phyloP scores from a whole-genome alignment of 2,329 filamentous ascomycete genomes.

The Amylocarpus encephaloides region DNA sequence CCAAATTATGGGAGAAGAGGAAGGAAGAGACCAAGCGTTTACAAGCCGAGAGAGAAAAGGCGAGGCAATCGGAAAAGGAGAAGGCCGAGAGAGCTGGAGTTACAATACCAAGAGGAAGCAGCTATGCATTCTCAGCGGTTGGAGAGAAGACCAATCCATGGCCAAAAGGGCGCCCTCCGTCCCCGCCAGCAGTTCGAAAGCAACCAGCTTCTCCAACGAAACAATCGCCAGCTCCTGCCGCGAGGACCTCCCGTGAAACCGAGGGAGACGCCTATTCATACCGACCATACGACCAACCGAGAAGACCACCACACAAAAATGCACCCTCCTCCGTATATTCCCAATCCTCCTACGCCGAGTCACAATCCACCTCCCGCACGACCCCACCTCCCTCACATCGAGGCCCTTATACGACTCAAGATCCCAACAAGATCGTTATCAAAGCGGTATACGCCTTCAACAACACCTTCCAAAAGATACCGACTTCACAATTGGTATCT shows the following conservation, averaged over 20 bases:
- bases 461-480: constrained; percentile 81
- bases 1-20: constrained; percentile 16
- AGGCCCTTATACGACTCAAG: constrained; percentile 75
- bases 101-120: constrained; percentile 30
- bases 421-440: constrained; percentile 94
- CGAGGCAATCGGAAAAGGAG: constrained; percentile 30
- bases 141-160: constrained; percentile 67
- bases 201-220: constrained; percentile 35
- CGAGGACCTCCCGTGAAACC: constrained; percentile 52
- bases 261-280: constrained; percentile 64
- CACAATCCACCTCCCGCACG: constrained; percentile 75
- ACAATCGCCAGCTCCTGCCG: constrained; percentile 42
- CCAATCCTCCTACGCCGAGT: constrained; percentile 80
- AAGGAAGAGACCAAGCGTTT: constrained; percentile 18
- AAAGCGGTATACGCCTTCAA: constrained; percentile 89
- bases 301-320: constrained; percentile 48
- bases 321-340: constrained; percentile 70
- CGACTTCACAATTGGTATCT: constrained; percentile 81
- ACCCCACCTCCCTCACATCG: constrained; percentile 75
- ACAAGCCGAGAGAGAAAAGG: constrained; percentile 30
- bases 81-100: constrained; percentile 13
- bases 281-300: constrained; percentile 69
- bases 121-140: constrained; percentile 58
- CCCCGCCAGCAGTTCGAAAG: constrained; percentile 27
- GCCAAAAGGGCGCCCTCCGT: constrained; percentile 53